Percentiles rank a stretch among this genome's conserved stretches.
Evolutionary conservation across 345 rosid species (phyloP).

Genomic region (Pistacia integerrima): DNA sequence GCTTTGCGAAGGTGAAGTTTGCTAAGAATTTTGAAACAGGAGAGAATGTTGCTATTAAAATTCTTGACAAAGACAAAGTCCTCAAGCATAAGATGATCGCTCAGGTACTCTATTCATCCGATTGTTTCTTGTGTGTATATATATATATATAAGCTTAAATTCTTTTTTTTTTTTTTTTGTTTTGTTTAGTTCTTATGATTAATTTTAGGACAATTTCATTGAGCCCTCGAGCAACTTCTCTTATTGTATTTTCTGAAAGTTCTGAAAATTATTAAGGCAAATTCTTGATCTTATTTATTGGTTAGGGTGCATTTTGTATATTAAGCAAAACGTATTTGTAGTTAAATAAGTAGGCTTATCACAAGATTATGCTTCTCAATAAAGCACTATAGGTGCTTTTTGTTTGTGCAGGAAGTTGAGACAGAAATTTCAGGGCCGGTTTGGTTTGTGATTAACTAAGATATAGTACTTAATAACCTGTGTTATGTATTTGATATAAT

Average conservation of each 20-base stretch:
- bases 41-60: constrained; percentile 85
- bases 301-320: background rate
- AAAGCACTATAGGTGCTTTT: background rate
- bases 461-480: too few relatives aligned
- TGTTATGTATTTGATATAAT: too few relatives aligned
- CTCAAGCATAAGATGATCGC: constrained; percentile 87
- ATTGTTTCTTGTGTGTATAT: background rate
- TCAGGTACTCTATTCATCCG: constrained; percentile 57
- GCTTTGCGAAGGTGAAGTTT: constrained; percentile 97
- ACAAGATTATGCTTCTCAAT: background rate
- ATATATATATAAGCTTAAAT: background rate
- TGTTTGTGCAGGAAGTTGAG: background rate
- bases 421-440: background rate
- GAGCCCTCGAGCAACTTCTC: too few relatives aligned
- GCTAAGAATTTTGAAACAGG: constrained; percentile 73
- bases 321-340: background rate
- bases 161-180: background rate
- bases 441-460: too few relatives aligned
- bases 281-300: background rate
- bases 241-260: too few relatives aligned
- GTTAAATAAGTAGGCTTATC: background rate
- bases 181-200: background rate
- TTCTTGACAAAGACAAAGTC: constrained; percentile 93
- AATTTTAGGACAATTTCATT: background rate
- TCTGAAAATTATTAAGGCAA: too few relatives aligned